Conservation (phyloP, 805 yeast genomes). For the Wickerhamiella australiensis region DNA sequence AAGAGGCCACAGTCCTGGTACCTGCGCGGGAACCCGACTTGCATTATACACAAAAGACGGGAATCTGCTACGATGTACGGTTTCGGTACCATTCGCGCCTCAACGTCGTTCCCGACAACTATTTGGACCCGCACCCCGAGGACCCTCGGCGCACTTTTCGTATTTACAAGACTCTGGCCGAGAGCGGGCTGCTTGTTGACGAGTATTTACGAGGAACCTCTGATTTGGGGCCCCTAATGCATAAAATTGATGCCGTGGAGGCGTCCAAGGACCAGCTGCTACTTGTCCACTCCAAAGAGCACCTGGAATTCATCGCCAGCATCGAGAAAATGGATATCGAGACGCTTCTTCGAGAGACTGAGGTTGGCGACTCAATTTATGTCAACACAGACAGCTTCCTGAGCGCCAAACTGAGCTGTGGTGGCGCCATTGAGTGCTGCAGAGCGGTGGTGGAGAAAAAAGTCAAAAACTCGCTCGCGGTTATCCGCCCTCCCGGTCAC, state of each 20-base stretch:
- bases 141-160: slow-evolving; percentile 94
- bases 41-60: slow-evolving; percentile 46
- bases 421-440: slow-evolving; percentile 95
- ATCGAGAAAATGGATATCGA: slow-evolving; percentile 71
- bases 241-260: slow-evolving; percentile 79
- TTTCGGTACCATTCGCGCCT: slow-evolving; percentile 96
- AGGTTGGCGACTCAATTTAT: slow-evolving; percentile 86
- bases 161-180: slow-evolving; percentile 84
- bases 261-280: slow-evolving; percentile 79
- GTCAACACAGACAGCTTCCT: slow-evolving; percentile 80
- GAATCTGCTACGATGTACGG: slow-evolving; percentile 88
- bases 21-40: slow-evolving; percentile 9
- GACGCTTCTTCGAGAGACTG: slow-evolving; percentile 67
- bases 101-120: slow-evolving; percentile 81
- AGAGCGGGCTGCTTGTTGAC: slow-evolving; percentile 79
- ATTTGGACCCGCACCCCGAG: slow-evolving; percentile 97
- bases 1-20: slow-evolving; percentile 2
- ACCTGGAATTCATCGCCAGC: slow-evolving; percentile 58
- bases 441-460: slow-evolving; percentile 85
- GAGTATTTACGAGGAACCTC: slow-evolving; percentile 58
- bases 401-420: slow-evolving; percentile 86
- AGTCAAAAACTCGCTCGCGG: slow-evolving; percentile 85
- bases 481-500: slow-evolving; percentile 98
- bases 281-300: slow-evolving; percentile 73
- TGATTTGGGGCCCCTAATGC: slow-evolving; percentile 75